Conservation (phyloP, 192 early-diverging fungal genomes). For the Coemansia sp. region DNA sequence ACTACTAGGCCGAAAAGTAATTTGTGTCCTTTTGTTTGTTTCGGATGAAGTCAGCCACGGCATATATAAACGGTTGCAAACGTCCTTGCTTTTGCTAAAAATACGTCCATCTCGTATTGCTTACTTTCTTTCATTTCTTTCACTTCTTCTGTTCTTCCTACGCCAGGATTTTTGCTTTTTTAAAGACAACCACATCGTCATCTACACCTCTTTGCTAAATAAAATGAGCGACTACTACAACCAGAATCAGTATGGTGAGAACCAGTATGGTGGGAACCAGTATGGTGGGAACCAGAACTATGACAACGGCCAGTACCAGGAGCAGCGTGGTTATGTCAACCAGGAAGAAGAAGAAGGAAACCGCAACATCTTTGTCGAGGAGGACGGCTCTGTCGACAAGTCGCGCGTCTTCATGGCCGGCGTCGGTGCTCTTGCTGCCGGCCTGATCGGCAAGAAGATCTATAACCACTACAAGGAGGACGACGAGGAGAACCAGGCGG, state of each 20-base stretch:
- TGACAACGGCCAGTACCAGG: slow-evolving; percentile 8
- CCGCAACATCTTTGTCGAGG: slow-evolving; percentile 20
- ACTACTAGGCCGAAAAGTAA: too few species aligned
- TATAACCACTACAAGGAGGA: slow-evolving; percentile 19
- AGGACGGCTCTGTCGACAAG: slow-evolving; percentile 36
- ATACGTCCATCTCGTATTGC: too few species aligned
- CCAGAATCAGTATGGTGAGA: slow-evolving; percentile 9
- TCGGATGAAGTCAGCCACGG: too few species aligned
- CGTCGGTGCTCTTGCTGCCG: slow-evolving; percentile 13
- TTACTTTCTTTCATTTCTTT: too few species aligned
- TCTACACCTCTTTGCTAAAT: neutral
- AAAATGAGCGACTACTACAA: neutral
- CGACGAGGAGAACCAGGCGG: slow-evolving; percentile 18
- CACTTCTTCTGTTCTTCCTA: too few species aligned
- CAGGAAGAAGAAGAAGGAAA: slow-evolving; percentile 9
- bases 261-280: slow-evolving; percentile 3
- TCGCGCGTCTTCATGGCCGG: slow-evolving; percentile 24
- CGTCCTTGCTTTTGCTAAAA: too few species aligned
- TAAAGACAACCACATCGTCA: neutral
- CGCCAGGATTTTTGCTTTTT: neutral
- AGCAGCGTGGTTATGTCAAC: slow-evolving; percentile 9
- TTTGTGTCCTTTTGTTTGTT: too few species aligned
- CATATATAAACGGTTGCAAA: too few species aligned
- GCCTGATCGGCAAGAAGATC: slow-evolving; percentile 23
- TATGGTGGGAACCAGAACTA: slow-evolving; percentile 6